A percentile compares a stretch with the other conserved stretches of the same genome.
These are phyloP conservation scores for Canavalia ensiformis DNA, from an alignment of 306 rosid species.

Conservation along the genomic window DNA sequence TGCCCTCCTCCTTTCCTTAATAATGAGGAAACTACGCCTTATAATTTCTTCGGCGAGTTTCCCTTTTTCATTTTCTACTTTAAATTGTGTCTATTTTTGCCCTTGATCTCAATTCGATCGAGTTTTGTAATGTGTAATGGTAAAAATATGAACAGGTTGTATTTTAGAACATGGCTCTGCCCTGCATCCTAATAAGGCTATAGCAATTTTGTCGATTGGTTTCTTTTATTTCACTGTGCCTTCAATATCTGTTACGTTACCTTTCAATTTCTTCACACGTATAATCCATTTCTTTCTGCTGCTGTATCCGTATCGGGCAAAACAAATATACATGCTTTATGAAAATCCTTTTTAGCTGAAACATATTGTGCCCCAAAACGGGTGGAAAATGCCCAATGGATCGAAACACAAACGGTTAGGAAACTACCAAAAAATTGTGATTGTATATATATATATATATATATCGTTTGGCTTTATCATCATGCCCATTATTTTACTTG, in stretches of 20 bases:
- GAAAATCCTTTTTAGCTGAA: background rate
- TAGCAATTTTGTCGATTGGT: constrained; percentile 14
- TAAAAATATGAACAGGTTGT: constrained; percentile 52
- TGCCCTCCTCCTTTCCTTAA: constrained; percentile 91
- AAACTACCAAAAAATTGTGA: too few species aligned
- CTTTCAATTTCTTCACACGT: background rate
- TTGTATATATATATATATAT: too few species aligned
- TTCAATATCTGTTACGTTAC: background rate
- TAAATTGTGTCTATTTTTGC: constrained; percentile 33
- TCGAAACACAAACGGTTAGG: too few species aligned
- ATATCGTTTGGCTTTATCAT: background rate
- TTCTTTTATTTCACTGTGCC: constrained; percentile 12
- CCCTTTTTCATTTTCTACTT: background rate
- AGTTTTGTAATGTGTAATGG: constrained; percentile 45
- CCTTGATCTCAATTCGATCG: constrained; percentile 54
- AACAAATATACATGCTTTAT: background rate
- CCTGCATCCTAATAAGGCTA: constrained; percentile 17
- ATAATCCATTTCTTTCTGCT: background rate
- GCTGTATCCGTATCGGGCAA: too few species aligned
- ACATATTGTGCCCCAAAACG: too few species aligned
- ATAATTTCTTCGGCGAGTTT: constrained; percentile 47
- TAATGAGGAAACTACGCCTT: constrained; percentile 46
- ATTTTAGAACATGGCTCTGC: constrained; percentile 39
- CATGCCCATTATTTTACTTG: background rate
- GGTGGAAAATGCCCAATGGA: too few species aligned